Conservation (phyloP, 768 basidiomycete species). For the Lentinula edodes region DNA sequence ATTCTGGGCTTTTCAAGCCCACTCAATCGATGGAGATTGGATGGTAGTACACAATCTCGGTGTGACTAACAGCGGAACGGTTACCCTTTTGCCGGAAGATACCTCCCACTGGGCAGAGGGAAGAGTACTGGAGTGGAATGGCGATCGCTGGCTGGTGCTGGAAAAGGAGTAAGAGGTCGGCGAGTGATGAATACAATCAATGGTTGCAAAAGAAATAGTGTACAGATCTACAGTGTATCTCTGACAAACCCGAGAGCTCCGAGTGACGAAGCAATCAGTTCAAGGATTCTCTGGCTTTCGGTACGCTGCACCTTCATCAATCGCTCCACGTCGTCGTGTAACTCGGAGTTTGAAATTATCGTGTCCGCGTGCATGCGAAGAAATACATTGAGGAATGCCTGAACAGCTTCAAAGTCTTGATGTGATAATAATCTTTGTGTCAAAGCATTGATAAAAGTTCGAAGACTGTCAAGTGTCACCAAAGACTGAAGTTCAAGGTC, state of each 20-base stretch:
- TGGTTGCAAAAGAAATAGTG: background rate
- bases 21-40: background rate
- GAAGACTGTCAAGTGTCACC: conserved; percentile 55
- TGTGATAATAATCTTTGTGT: conserved; percentile 67
- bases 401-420: conserved; percentile 93
- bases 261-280: conserved; percentile 66
- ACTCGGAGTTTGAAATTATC: conserved; percentile 64
- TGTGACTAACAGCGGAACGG: background rate
- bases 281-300: conserved; percentile 76
- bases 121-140: background rate
- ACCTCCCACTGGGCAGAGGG: background rate
- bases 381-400: conserved; percentile 82
- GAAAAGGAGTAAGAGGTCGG: background rate
- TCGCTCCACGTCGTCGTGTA: conserved; percentile 49
- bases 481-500: conserved; percentile 89
- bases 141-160: background rate
- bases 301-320: conserved; percentile 62
- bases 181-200: background rate
- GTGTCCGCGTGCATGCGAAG: conserved; percentile 81
- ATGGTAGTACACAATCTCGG: background rate
- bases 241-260: conserved; percentile 75
- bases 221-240: conserved; percentile 49
- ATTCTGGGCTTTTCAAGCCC: conserved; percentile 8
- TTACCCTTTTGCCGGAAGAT: background rate
- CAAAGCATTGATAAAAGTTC: conserved; percentile 69